phyloP scores from a whole-genome alignment of 495 filamentous ascomycete genomes.

The Copromyces sp. region DNA sequence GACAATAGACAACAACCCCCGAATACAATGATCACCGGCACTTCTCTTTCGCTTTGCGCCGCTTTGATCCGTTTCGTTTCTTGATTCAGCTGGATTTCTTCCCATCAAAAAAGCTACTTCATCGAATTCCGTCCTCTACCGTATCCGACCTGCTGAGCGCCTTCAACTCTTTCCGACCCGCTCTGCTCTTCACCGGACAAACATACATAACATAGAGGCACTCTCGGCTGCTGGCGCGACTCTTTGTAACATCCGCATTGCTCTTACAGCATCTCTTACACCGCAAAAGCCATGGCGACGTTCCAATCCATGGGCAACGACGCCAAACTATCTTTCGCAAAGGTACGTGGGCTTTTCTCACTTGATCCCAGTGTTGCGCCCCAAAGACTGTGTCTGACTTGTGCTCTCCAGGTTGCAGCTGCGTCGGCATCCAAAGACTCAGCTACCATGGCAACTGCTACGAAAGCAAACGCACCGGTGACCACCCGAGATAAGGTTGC shows the following conservation, averaged over 20 bases:
- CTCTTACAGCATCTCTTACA: neutral
- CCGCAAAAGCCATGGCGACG: slow-evolving; percentile 17
- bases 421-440: slow-evolving; percentile 42
- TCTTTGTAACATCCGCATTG: neutral
- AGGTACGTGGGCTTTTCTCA: slow-evolving; percentile 33
- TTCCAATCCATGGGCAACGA: slow-evolving; percentile 34
- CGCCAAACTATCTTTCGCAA: slow-evolving; percentile 44
- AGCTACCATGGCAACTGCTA: slow-evolving; percentile 20
- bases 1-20: slow-evolving; percentile 17
- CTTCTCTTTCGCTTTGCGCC: slow-evolving; percentile 35
- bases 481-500: slow-evolving; percentile 4
- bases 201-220: neutral
- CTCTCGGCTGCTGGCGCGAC: neutral
- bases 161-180: neutral
- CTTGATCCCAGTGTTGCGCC: neutral
- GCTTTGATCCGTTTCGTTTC: slow-evolving; percentile 39
- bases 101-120: neutral
- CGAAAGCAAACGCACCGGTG: slow-evolving; percentile 11
- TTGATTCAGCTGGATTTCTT: slow-evolving; percentile 21
- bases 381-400: slow-evolving; percentile 5
- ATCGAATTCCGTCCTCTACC: neutral
- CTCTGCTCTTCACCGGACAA: neutral
- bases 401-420: slow-evolving; percentile 30
- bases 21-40: slow-evolving; percentile 40
- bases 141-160: neutral